Base-by-base conservation (phyloP, 768 basidiomycete genomes). In the Myochromella boudieri region DNA sequence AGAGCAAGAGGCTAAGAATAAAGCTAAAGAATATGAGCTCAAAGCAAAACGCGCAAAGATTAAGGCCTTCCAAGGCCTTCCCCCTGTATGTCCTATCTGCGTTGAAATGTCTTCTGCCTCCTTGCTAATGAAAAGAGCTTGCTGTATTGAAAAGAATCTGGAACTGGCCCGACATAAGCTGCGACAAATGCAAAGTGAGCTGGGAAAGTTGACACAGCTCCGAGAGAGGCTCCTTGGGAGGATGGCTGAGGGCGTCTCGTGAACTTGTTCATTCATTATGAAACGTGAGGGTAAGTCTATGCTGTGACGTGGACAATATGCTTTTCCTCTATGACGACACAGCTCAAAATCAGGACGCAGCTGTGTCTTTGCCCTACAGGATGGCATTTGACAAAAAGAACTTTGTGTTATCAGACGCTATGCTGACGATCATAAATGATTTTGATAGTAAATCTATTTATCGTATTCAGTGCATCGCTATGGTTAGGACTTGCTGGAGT, bases 31-130 rank as follows among this genome's bases (percentile, higher is more conserved):
- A 43, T 61, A 68, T n/a, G 61, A 64, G 10, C 55, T 80, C 17
- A 73, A 68, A 51, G 58, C 63, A 21, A 79, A 78, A 50, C 61
- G 69, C 22, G 68, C 68, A 2, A 75, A 70, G 52, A 53, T 78
- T 21, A 65, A 68, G 45, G 68, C 74, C 4, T 80, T 77, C 55
- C 71, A 71, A 51, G 77, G 76, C 0, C 60, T 81, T 9, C 77
- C 78, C 14, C 76, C 78, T 1, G 78, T 78, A 57, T 21, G 64
- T 52, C 0, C 10, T 18, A 20, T 21, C n/a, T 27, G 5, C 25
- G 20, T 4, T 42, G 36, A 26, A 34, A 7, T 6, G 17, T n/a
- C 4, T 15, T 18, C 3, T 42, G 11, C n/a, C n/a, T n/a, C n/a
- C 17, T 32, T 34, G 14, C 38, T 11, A 2, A 37, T 12, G 33